A percentile compares a stretch with the other conserved stretches of the same genome.
phyloP scores from a whole-genome alignment of 1,284 basidiomycete genomes.

The Boletus holoroseus region DNA sequence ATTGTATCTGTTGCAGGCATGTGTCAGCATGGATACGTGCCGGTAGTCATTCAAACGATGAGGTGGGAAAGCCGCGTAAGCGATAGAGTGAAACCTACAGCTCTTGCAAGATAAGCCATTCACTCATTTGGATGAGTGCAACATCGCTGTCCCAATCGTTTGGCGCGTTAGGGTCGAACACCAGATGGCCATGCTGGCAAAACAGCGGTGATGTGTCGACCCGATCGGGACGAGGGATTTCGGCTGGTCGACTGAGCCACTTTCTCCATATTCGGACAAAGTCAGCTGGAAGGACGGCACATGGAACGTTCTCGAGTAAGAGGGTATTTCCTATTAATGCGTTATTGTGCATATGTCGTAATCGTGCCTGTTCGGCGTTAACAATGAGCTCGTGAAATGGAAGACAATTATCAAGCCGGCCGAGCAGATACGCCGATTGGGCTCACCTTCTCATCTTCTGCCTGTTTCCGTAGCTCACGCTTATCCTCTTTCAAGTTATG shows the following conservation, averaged over 20 bases:
- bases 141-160: constrained; percentile 52
- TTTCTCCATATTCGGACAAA: constrained; percentile 64
- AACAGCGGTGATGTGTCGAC: constrained; percentile 60
- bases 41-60: constrained; percentile 3
- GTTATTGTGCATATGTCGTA: constrained; percentile 57
- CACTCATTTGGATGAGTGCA: constrained; percentile 50
- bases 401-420: neutral
- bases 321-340: constrained; percentile 43
- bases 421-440: neutral
- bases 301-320: constrained; percentile 44
- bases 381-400: constrained; percentile 16
- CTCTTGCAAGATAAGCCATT: constrained; percentile 57
- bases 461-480: constrained; percentile 51
- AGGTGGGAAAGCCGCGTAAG: constrained; percentile 8
- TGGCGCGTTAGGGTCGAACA: constrained; percentile 57
- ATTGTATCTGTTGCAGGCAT: constrained; percentile 45
- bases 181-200: constrained; percentile 62
- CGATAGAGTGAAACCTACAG: constrained; percentile 42
- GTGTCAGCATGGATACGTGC: constrained; percentile 14
- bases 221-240: constrained; percentile 49
- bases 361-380: constrained; percentile 42
- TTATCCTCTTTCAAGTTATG: constrained; percentile 55
- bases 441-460: constrained; percentile 69
- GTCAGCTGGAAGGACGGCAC: constrained; percentile 52
- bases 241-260: constrained; percentile 60